phyloP scores from a whole-genome alignment of 2,329 filamentous ascomycete genomes.

The Sporothrix mexicana region DNA sequence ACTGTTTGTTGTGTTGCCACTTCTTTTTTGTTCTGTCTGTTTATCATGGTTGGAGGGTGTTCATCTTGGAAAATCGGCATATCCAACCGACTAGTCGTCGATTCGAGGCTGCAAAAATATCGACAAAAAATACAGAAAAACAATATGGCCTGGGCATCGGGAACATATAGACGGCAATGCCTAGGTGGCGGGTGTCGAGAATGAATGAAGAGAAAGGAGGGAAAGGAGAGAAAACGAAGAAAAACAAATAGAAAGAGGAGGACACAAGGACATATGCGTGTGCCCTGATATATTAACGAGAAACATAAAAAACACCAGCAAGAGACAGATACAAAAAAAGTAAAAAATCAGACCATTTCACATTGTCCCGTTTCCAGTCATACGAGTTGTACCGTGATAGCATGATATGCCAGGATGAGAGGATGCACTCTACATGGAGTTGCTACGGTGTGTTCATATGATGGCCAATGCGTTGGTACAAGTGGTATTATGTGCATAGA shows the following conservation, averaged over 20 bases:
- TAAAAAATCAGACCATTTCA: slow-evolving; percentile 31
- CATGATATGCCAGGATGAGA: slow-evolving; percentile 20
- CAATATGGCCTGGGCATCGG: slow-evolving; percentile 1
- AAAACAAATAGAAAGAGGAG: background rate
- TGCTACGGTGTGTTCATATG: background rate
- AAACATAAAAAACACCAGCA: slow-evolving; percentile 26
- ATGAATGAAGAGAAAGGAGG: background rate
- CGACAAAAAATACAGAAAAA: background rate
- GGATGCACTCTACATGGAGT: slow-evolving; percentile 5
- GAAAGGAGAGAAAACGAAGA: background rate
- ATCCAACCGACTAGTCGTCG: background rate
- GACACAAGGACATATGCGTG: slow-evolving; percentile 4
- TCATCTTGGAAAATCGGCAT: background rate
- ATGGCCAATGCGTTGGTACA: background rate
- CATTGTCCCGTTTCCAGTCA: slow-evolving; percentile 1
- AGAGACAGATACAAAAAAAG: slow-evolving; percentile 30
- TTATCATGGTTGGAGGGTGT: background rate
- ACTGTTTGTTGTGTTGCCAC: background rate
- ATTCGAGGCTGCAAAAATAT: background rate
- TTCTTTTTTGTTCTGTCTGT: background rate
- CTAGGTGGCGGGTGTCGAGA: background rate
- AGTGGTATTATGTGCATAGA: background rate
- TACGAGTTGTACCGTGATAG: slow-evolving; percentile 12
- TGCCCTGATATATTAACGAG: background rate
- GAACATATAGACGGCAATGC: background rate